Base-by-base conservation (phyloP, 805 yeast species). In the Candida maltosa region DNA sequence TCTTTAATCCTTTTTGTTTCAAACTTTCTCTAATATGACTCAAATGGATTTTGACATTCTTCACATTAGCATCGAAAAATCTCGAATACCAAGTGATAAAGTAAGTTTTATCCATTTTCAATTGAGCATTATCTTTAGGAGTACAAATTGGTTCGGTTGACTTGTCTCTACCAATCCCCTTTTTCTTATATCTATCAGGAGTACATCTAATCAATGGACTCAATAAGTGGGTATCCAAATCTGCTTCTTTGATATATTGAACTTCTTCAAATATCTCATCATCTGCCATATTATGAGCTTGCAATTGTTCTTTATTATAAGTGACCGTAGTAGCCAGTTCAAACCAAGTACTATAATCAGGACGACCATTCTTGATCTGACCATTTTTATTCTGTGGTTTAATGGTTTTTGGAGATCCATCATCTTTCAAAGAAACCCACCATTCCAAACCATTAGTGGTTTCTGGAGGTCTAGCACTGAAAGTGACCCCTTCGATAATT, bases 151-250 rank as follows among this genome's bases (percentile, higher is more conserved):
- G 96, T 34, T 69, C 93, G 26, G 87, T 75, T 1, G 63, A 48
- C 12, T 60, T 54, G 41, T 67, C 68, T 46, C 78, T 77, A 20
- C 78, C 80, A 24, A 66, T 40, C 6, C 89, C 91, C 52, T 80
- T 82, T 46, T 69, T 73, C 49, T 64, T 70, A 54, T 84, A 87
- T 31, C 74, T 60, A 35, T 82, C 82, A 2, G 96, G 96, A 4
- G 88, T 84, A 62, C 96, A 87, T 60, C 96, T 73, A 51, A 86
- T 73, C 32, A 87, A 56, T 0, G 96, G 96, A 51, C 81, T 84
- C 54, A 87, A 65, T 14, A 72, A 62, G 18, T 78, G 80, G 49
- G 85, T 82, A 0, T 85, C 77, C n/a, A 71, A 70, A 56, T 85
- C 94, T 3, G 14, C 18, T 57, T 87, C 95, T 4, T 76, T 80